Evolutionary conservation across 306 rosid genomes (phyloP).

Genomic region (Acmispon strigosus): DNA sequence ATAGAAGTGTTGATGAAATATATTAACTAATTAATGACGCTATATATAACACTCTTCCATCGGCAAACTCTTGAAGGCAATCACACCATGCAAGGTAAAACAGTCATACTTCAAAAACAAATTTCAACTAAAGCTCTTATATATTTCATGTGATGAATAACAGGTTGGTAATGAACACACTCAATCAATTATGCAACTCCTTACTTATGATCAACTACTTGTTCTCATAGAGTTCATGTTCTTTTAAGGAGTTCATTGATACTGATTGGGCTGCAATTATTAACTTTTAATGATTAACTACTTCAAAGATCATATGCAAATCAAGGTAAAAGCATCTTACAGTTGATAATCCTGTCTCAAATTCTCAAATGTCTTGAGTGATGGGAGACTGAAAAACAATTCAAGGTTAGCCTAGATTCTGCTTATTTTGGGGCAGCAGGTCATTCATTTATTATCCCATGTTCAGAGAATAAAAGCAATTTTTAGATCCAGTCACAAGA

Average conservation of each 20-base stretch:
- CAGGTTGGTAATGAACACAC: background rate
- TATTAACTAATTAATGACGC: background rate
- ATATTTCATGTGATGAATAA: background rate
- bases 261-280: background rate
- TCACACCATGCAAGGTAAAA: background rate
- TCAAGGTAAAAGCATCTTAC: background rate
- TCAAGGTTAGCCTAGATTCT: background rate
- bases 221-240: background rate
- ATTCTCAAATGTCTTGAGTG: background rate
- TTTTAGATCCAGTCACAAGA: background rate
- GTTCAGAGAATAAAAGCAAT: background rate
- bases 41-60: background rate
- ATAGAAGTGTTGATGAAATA: background rate
- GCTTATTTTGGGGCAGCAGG: background rate
- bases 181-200: background rate
- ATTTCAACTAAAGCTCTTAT: background rate
- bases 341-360: background rate
- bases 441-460: background rate
- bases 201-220: background rate
- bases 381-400: background rate
- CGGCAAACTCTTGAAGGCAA: conserved; percentile 10
- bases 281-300: background rate
- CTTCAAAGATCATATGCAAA: background rate
- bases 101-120: background rate
- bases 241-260: background rate